These are phyloP conservation scores for Patellaria atrata DNA, from an alignment of 495 filamentous ascomycete genomes.

Conservation along the genomic window DNA sequence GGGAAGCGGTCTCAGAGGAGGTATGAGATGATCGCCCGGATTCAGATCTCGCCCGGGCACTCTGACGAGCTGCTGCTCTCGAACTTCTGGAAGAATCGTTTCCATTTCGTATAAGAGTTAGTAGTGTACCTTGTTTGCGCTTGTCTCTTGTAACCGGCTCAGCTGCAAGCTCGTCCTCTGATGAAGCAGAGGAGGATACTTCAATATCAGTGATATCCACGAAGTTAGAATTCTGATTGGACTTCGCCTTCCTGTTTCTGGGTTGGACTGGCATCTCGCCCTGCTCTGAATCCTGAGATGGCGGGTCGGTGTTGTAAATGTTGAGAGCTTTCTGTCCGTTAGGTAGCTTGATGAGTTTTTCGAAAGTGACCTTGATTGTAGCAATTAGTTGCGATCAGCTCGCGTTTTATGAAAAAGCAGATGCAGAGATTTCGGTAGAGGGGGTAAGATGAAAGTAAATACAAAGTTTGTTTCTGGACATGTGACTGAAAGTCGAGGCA, in stretches of 20 bases:
- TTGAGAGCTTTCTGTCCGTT: conserved; percentile 22
- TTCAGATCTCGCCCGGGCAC: too few relatives aligned
- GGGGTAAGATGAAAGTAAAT: background rate
- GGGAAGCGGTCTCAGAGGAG: too few relatives aligned
- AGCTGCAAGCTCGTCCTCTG: conserved; percentile 9
- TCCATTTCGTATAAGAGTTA: too few relatives aligned
- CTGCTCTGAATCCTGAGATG: background rate
- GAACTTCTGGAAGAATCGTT: too few relatives aligned
- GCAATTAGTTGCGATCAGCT: too few relatives aligned
- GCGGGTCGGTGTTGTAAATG: conserved; percentile 12
- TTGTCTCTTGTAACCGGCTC: too few relatives aligned
- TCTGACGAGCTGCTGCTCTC: too few relatives aligned
- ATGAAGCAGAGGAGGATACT: conserved; percentile 12
- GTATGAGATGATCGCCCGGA: too few relatives aligned
- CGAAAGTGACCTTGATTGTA: conserved; percentile 21
- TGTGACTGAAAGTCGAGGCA: background rate
- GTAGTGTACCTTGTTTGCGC: too few relatives aligned
- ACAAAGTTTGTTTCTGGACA: too few relatives aligned
- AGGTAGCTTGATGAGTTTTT: conserved; percentile 19
- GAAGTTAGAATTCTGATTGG: conserved; percentile 15
- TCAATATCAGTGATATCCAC: conserved; percentile 20
- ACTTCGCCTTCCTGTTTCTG: conserved; percentile 4
- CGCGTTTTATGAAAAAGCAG: background rate
- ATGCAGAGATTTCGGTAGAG: background rate
- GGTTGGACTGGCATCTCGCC: conserved; percentile 11